Conservation (phyloP, 2,329 filamentous ascomycete species). For the Aspergillus tubingensis region DNA sequence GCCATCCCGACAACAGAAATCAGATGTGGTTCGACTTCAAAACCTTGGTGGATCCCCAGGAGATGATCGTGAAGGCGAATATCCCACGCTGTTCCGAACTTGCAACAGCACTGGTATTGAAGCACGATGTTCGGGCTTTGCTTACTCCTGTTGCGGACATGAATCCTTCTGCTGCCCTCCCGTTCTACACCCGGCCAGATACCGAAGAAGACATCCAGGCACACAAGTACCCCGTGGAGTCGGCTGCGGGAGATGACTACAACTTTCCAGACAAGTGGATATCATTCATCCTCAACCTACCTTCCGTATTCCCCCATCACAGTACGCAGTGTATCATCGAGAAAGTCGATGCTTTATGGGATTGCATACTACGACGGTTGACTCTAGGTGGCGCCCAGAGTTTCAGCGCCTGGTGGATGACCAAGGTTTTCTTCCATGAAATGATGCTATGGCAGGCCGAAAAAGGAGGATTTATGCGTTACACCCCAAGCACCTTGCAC, state of each 20-base stretch:
- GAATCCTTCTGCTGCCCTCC: constrained; percentile 30
- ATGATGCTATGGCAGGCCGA: constrained; percentile 89
- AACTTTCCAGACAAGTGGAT: constrained; percentile 54
- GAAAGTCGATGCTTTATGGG: constrained; percentile 48
- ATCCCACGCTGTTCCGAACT: constrained; percentile 42
- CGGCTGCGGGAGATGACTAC: constrained; percentile 41
- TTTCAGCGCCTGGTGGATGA: constrained; percentile 62
- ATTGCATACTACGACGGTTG: constrained; percentile 46
- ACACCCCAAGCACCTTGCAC: constrained; percentile 42
- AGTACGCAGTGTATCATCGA: constrained; percentile 48
- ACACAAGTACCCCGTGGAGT: constrained; percentile 40
- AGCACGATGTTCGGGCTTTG: constrained; percentile 47
- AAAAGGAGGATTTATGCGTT: constrained; percentile 80
- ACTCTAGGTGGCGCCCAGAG: constrained; percentile 49
- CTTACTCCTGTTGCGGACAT: constrained; percentile 43
- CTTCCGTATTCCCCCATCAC: constrained; percentile 43
- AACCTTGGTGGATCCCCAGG: constrained; percentile 41
- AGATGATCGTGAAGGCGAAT: constrained; percentile 44
- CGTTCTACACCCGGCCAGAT: constrained; percentile 39
- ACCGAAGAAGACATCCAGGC: constrained; percentile 32
- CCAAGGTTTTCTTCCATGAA: constrained; percentile 93
- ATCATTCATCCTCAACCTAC: constrained; percentile 45
- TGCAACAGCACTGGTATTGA: constrained; percentile 43
- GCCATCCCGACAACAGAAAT: constrained; percentile 82
- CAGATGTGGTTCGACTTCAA: constrained; percentile 91